Evolutionary conservation across 106 monocot genomes (phyloP), one percentile per base, ranked within the genome.

Genomic region (Acanthochlamys bracteata): DNA sequence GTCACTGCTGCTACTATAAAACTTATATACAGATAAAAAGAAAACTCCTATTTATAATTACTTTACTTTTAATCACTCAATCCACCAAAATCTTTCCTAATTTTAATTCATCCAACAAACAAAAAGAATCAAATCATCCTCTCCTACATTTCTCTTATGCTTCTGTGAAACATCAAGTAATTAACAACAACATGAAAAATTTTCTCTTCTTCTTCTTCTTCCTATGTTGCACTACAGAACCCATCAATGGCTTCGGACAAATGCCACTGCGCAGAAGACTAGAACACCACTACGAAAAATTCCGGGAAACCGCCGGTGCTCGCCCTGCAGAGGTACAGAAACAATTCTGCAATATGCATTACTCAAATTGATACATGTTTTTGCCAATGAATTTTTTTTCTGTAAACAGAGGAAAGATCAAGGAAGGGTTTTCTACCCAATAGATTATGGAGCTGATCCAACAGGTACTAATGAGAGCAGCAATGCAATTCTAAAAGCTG

Each of bases 381-480:
- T 15, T 15, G 22, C 25, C 25, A 41, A 42, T 25, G 16, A 4
- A 15, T 20, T 47, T 63, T 10, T 25, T 24, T 16, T 54, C 24
- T 25, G 10, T 43, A 43, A 43, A 43, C 12, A 33, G 1, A 4
- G 47, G 43, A 41, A 16, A 15, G 10, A 55, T 6, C 7, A 54
- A 19, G 53, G 16, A 0, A 41, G 65, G 19, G 70, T 82, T 11
- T 78, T 78, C 69, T 24, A 74, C 19, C 74, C 61, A 16, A 67
- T 64, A n/a, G 49, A 46, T 0, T 84, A 76, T 60, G 89, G 89
- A 1, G 89, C 89, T 14, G 89, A 89, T 52, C 84, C 89, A 0
- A 89, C 60, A 13, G 89, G 84, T 21, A 39, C 0, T 14, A 40
- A 20, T 15, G 89, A 89, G 41, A 82, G 81, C 21, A 76, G 69